Evolutionary conservation across 108 stramenopile species (phyloP).

Genomic region (Mediolabrus comicus): DNA sequence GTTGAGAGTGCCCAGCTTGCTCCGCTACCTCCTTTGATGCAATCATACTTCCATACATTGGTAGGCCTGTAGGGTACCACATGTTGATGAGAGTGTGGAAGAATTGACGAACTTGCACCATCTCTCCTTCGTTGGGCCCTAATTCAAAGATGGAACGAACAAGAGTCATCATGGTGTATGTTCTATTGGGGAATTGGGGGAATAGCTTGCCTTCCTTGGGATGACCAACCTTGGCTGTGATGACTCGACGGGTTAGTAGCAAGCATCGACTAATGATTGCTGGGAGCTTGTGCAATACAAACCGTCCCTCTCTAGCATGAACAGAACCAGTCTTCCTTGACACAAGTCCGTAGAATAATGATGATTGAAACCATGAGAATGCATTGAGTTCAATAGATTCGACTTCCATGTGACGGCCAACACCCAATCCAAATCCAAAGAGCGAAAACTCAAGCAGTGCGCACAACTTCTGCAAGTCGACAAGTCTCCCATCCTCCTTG

Average conservation of each 20-base stretch:
- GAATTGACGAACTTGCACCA: not conserved
- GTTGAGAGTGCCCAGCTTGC: not conserved
- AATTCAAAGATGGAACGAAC: not conserved
- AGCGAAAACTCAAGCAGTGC: not conserved
- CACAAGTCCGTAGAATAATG: not conserved
- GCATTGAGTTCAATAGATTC: not conserved
- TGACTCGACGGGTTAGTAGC: not conserved
- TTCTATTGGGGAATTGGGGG: not conserved
- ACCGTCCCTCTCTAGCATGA: not conserved
- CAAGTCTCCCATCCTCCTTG: not conserved
- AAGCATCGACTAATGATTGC: not conserved
- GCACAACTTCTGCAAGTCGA: not conserved
- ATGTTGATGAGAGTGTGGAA: not conserved
- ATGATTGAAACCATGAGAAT: not conserved
- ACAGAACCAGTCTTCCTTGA: not conserved
- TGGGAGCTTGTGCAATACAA: not conserved
- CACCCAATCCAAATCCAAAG: not conserved
- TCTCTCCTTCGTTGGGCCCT: not conserved
- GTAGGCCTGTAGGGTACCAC: not conserved
- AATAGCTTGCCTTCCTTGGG: not conserved
- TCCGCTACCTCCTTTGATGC: not conserved
- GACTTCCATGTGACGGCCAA: not conserved
- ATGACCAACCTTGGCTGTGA: not conserved
- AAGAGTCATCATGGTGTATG: not conserved
- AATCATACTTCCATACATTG: not conserved